These are phyloP conservation scores for Malus fusca DNA, from an alignment of 306 rosid genomes.

Conservation along the genomic window DNA sequence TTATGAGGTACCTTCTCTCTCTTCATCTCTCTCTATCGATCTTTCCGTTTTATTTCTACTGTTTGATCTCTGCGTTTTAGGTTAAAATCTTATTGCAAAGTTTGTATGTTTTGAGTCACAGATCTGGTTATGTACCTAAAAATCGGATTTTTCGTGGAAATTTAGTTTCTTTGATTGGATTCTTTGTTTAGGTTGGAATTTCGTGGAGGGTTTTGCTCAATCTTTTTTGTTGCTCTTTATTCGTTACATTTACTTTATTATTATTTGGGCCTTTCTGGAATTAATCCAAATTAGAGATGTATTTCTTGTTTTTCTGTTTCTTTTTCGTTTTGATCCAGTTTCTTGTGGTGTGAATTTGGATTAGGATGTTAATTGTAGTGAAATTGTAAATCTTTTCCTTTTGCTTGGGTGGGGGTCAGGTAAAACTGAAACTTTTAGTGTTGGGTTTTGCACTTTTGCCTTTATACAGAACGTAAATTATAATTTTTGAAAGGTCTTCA, in stretches of 20 bases:
- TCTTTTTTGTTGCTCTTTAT: not conserved
- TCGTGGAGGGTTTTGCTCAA: not conserved
- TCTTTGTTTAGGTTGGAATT: not conserved
- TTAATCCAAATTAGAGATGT: not conserved
- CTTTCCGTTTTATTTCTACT: not conserved
- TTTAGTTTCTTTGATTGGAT: not conserved
- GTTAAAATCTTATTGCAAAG: not conserved
- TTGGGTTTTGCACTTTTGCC: not conserved
- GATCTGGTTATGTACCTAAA: slow-evolving; percentile 23
- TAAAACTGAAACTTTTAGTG: not conserved
- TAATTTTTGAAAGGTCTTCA: not conserved
- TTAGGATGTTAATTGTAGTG: not conserved
- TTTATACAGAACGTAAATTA: not conserved
- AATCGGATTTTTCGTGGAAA: not conserved
- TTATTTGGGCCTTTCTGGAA: not conserved
- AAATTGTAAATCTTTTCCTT: not conserved
- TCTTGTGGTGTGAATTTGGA: not conserved
- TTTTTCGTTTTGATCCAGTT: not conserved
- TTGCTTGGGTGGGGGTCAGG: not conserved
- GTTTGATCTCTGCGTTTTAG: not conserved
- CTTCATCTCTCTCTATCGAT: not conserved
- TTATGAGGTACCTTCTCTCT: slow-evolving; percentile 62
- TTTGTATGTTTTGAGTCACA: not conserved
- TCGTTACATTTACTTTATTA: not conserved
- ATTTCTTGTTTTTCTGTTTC: not conserved